phyloP scores from a whole-genome alignment of 441 rosid species.

The Brassica hybrid region DNA sequence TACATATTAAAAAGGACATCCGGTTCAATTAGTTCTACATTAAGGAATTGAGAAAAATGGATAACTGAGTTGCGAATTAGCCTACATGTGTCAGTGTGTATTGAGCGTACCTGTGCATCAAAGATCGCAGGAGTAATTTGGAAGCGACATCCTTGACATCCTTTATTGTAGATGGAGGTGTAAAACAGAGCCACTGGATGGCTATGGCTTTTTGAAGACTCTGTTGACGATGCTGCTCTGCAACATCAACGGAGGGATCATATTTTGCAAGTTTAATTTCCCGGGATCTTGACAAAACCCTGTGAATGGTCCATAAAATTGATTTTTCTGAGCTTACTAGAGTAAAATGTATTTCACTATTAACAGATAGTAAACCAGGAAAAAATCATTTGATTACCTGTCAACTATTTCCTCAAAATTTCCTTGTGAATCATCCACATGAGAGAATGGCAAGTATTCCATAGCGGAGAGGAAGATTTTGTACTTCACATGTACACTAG shows the following conservation, averaged over 20 bases:
- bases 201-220: constrained; percentile 96
- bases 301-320: constrained; percentile 44
- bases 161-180: constrained; percentile 88
- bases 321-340: constrained; percentile 26
- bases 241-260: constrained; percentile 81
- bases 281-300: constrained; percentile 93
- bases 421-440: constrained; percentile 74
- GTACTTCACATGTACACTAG: constrained; percentile 72
- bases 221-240: constrained; percentile 93
- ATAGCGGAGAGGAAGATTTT: constrained; percentile 94
- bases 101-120: constrained; percentile 77
- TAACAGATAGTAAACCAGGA: constrained; percentile 24
- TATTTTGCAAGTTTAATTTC: constrained; percentile 80
- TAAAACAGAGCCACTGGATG: constrained; percentile 98
- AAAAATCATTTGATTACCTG: constrained; percentile 60
- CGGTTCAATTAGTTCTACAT: neutral
- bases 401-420: constrained; percentile 97
- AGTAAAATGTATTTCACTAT: constrained; percentile 1
- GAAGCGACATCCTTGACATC: constrained; percentile 69
- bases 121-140: constrained; percentile 81
- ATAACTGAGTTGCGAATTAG: constrained; percentile 18
- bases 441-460: constrained; percentile 89
- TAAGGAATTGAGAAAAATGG: constrained; percentile 10
- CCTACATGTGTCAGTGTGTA: neutral
- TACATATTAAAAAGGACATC: neutral